Percentiles rank a stretch among this genome's conserved stretches.
phyloP scores from a whole-genome alignment of 106 monocot genomes.

The Allium fistulosum region DNA sequence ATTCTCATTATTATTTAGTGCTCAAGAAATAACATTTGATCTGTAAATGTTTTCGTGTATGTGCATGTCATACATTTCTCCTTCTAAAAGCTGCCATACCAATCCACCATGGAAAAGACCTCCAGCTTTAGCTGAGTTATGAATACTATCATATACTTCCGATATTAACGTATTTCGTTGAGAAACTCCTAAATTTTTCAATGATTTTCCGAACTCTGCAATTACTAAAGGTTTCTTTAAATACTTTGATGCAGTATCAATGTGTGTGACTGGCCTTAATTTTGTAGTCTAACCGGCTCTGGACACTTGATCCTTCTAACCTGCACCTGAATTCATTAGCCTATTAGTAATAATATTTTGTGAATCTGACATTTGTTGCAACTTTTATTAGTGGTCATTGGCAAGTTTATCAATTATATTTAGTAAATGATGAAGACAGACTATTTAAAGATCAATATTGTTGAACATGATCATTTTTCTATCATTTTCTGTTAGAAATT shows the following conservation, averaged over 20 bases:
- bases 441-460: too few relatives aligned
- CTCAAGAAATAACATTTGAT: too few relatives aligned
- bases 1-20: too few relatives aligned
- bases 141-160: slow-evolving; percentile 21
- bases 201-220: slow-evolving; percentile 38
- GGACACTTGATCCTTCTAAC: slow-evolving; percentile 14
- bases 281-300: slow-evolving; percentile 15
- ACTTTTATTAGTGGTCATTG: too few relatives aligned
- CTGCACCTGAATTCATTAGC: slow-evolving; percentile 2
- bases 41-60: too few relatives aligned
- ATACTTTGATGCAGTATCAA: slow-evolving; percentile 10
- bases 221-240: slow-evolving; percentile 43
- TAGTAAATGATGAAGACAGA: too few relatives aligned
- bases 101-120: slow-evolving; percentile 27
- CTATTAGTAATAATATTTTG: not conserved
- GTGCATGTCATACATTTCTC: slow-evolving; percentile 24
- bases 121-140: slow-evolving; percentile 19
- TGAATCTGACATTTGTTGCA: not conserved
- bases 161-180: slow-evolving; percentile 18
- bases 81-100: slow-evolving; percentile 40
- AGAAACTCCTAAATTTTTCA: not conserved
- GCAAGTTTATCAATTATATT: too few relatives aligned
- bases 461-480: too few relatives aligned
- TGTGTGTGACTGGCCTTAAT: slow-evolving; percentile 30
- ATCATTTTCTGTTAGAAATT: too few relatives aligned